Evolutionary conservation across 345 rosid species (phyloP).

Genomic region (Punica granatum): DNA sequence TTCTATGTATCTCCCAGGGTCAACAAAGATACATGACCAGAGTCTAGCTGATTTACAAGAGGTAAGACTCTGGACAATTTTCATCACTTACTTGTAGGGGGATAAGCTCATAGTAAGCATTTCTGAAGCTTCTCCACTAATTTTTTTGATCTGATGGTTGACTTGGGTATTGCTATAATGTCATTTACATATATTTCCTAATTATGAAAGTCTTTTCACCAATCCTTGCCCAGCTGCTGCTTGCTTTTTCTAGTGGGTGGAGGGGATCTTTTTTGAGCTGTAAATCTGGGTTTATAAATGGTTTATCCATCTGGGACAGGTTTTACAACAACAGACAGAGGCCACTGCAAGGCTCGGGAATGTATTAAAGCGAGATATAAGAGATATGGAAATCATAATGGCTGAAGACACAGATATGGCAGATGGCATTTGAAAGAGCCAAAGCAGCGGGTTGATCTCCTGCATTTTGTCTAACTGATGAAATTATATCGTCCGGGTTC

Average conservation of each 20-base stretch:
- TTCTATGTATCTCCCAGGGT: conserved; percentile 75
- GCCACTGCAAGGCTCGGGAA: conserved; percentile 80
- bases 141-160: not conserved
- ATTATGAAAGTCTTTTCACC: not conserved
- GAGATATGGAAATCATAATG: conserved; percentile 84
- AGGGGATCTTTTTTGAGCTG: not conserved
- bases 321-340: conserved; percentile 84
- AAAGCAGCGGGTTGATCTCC: not conserved
- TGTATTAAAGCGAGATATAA: conserved; percentile 72
- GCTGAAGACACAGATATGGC: conserved; percentile 64
- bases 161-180: not conserved
- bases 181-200: not conserved
- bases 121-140: not conserved
- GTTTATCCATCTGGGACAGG: conserved; percentile 24
- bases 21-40: conserved; percentile 90
- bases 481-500: not conserved
- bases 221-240: not conserved
- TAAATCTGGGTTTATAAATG: not conserved
- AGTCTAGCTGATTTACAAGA: conserved; percentile 96
- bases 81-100: not conserved
- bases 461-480: not conserved
- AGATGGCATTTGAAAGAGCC: conserved; percentile 21
- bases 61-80: conserved; percentile 22
- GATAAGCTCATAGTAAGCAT: not conserved
- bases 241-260: not conserved